A percentile compares a stretch with the other conserved stretches of the same genome.
Conservation (phyloP, 179 eudicot genomes). For the Heliamphora pulchella region DNA sequence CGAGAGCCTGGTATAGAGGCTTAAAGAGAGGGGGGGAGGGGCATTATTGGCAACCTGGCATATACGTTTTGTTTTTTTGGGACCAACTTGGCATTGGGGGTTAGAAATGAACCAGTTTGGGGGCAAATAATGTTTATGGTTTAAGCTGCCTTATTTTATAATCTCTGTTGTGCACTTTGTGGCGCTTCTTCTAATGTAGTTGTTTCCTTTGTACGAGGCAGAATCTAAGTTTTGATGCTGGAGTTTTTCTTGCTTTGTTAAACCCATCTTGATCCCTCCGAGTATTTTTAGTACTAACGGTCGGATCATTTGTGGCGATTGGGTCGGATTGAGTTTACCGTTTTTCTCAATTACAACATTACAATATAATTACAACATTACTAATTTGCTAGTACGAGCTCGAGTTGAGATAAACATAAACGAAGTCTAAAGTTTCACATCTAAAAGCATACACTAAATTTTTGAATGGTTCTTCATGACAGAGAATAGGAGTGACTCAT, state of each 20-base stretch:
- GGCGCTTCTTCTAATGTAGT: neutral
- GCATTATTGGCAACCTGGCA: neutral
- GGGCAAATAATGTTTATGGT: neutral
- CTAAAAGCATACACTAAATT: no score
- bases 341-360: no score
- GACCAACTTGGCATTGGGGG: neutral
- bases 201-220: neutral
- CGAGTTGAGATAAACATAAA: no score
- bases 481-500: no score
- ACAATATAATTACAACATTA: no score
- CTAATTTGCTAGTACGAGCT: no score
- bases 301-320: no score
- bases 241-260: constrained; percentile 6
- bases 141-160: constrained; percentile 5
- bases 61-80: neutral
- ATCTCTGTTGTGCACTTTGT: constrained; percentile 2
- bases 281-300: no score
- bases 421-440: no score
- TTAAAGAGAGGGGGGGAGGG: constrained; percentile 11
- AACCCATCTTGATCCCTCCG: neutral
- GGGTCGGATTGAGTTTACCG: no score
- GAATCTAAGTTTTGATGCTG: constrained; percentile 13
- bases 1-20: constrained; percentile 45
- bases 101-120: neutral
- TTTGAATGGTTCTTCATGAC: no score